These are phyloP conservation scores for Tylopilus sp. DNA, from an alignment of 768 basidiomycete genomes.

Conservation along the genomic window DNA sequence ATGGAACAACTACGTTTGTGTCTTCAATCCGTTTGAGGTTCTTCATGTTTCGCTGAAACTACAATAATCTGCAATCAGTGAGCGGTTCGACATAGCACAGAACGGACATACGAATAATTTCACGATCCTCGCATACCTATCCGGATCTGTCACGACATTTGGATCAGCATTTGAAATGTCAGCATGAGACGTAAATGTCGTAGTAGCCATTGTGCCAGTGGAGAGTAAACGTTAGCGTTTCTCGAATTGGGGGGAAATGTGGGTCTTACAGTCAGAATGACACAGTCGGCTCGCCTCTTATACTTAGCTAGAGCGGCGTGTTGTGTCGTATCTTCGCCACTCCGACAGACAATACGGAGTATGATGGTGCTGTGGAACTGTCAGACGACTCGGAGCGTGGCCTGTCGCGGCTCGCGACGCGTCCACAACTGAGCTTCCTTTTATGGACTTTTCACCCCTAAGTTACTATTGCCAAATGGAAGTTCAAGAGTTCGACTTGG, in stretches of 20 bases:
- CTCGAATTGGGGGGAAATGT: not conserved
- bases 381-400: no score
- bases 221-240: not conserved
- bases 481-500: no score
- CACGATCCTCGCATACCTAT: not conserved
- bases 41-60: not conserved
- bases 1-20: not conserved
- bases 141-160: not conserved
- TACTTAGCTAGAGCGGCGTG: no score
- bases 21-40: not conserved
- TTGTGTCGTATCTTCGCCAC: no score
- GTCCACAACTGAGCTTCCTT: no score
- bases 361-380: no score
- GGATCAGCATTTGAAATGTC: not conserved
- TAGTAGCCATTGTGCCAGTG: not conserved
- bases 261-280: not conserved
- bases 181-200: not conserved
- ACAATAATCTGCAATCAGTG: rapidly evolving
- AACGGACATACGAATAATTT: not conserved
- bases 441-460: no score
- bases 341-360: no score
- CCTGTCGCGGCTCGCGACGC: no score
- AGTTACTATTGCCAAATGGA: no score
- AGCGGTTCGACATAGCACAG: not conserved
- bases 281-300: no score